phyloP scores from a whole-genome alignment of 257 asterid genomes.

The Ocimum tenuiflorum region DNA sequence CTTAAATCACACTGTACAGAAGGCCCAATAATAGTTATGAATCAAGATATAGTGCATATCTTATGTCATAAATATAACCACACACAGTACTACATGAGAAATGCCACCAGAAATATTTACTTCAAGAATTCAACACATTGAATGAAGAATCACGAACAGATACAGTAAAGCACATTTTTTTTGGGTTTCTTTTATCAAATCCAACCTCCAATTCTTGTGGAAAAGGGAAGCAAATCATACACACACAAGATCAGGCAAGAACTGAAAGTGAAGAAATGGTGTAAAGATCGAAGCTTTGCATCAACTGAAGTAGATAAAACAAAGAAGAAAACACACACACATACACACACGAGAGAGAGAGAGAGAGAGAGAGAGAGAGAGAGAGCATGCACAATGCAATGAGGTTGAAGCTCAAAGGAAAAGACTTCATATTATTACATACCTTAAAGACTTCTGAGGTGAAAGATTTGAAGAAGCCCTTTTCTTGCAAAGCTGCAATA shows the following conservation, averaged over 20 bases:
- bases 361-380: too few relatives aligned
- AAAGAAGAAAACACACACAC: background rate
- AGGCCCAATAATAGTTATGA: background rate
- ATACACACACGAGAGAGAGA: background rate
- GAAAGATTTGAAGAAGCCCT: background rate
- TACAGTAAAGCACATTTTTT: background rate
- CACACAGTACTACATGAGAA: background rate
- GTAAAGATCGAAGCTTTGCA: background rate
- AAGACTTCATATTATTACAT: background rate
- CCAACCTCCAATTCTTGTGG: background rate
- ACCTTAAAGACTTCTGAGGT: background rate
- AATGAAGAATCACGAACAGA: background rate
- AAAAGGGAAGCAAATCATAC: background rate
- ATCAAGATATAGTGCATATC: background rate
- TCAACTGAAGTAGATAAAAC: background rate
- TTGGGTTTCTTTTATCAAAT: background rate
- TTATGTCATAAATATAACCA: background rate
- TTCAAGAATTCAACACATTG: background rate
- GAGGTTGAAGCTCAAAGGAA: too few relatives aligned
- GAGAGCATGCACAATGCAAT: background rate
- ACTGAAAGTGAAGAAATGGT: background rate
- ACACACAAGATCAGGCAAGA: too few relatives aligned
- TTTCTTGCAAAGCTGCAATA: background rate
- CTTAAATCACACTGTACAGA: background rate
- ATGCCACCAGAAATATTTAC: background rate